These are phyloP conservation scores for Leccinum ochraceum DNA, from an alignment of 768 basidiomycete species.

Conservation along the genomic window DNA sequence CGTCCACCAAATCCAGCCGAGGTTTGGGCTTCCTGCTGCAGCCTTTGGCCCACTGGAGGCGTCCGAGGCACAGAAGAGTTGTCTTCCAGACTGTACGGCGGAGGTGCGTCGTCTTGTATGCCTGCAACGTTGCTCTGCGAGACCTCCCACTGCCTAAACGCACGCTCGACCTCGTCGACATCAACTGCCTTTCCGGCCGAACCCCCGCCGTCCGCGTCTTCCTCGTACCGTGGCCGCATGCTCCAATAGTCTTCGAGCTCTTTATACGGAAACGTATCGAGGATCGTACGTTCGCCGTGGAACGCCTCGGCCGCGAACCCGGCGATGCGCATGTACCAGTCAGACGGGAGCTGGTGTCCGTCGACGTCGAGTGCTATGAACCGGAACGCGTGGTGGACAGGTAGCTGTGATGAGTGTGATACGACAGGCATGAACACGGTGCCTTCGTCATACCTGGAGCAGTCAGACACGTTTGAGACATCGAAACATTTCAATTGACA, in stretches of 20 bases:
- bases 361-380: slow-evolving; percentile 79
- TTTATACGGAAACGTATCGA: slow-evolving; percentile 65
- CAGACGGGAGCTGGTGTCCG: slow-evolving; percentile 72
- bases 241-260: slow-evolving; percentile 78
- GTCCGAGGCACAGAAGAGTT: background rate
- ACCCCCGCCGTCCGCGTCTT: slow-evolving; percentile 6
- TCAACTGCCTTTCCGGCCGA: slow-evolving; percentile 23
- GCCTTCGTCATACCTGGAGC: slow-evolving; percentile 75
- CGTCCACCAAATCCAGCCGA: background rate
- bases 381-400: slow-evolving; percentile 54
- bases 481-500: background rate
- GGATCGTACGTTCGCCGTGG: slow-evolving; percentile 60
- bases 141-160: slow-evolving; percentile 48
- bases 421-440: slow-evolving; percentile 81
- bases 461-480: slow-evolving; percentile 3
- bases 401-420: slow-evolving; percentile 55
- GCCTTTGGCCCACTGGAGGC: background rate
- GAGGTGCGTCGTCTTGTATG: slow-evolving; percentile 54
- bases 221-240: slow-evolving; percentile 58
- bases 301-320: slow-evolving; percentile 72
- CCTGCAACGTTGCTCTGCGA: slow-evolving; percentile 14
- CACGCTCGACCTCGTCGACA: slow-evolving; percentile 21
- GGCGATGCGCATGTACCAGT: slow-evolving; percentile 85
- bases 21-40: background rate
- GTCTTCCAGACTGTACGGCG: slow-evolving; percentile 65